Conservation (phyloP, 345 rosid genomes). For the Trapa incisa region DNA sequence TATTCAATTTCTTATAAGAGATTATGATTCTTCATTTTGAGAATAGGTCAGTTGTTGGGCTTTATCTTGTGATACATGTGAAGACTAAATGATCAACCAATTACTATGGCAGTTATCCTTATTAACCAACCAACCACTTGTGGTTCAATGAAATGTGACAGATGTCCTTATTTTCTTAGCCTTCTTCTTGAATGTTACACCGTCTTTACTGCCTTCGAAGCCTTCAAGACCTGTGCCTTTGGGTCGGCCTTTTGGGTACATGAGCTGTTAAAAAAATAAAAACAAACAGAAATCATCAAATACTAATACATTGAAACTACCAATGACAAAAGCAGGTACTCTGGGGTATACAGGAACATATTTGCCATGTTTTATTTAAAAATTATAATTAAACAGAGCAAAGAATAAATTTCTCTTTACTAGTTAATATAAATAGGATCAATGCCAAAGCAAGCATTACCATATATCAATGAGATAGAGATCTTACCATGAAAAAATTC, state of each 20-base stretch:
- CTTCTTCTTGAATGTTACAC: conserved; percentile 43
- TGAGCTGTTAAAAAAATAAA: conserved; percentile 12
- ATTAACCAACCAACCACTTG: not conserved
- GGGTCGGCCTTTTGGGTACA: conserved; percentile 32
- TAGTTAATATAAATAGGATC: no score
- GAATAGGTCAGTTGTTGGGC: not conserved
- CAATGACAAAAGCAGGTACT: not conserved
- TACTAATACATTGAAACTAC: not conserved
- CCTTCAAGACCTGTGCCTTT: conserved; percentile 53
- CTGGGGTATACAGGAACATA: not conserved
- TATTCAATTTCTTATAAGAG: not conserved
- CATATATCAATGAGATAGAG: no score
- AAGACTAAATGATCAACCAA: not conserved
- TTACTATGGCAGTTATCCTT: not conserved
- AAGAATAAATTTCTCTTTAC: no score
- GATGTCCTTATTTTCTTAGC: conserved; percentile 48
- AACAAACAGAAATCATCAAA: not conserved
- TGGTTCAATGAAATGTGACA: conserved; percentile 41
- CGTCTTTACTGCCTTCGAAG: conserved; percentile 53
- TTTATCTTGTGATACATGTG: not conserved
- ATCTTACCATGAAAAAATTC: no score
- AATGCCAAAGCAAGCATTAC: no score
- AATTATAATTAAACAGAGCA: no score
- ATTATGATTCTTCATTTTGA: not conserved
- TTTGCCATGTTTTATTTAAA: no score